Evolutionary conservation across 2,329 filamentous ascomycete genomes (phyloP).

Genomic region (Gaeumannomyces tritici): DNA sequence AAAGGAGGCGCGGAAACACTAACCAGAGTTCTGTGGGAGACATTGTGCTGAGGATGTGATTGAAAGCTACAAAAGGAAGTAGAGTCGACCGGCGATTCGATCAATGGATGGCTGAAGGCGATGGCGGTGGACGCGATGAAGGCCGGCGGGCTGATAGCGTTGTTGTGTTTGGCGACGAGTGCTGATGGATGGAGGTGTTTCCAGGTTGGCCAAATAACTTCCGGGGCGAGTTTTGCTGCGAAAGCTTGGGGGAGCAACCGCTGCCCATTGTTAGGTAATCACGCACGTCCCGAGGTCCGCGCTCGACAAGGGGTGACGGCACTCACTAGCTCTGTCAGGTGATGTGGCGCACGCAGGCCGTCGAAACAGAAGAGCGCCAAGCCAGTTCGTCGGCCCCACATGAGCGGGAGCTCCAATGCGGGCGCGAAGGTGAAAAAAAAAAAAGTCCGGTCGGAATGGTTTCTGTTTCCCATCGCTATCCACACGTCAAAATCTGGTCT

Average conservation of each 20-base stretch:
- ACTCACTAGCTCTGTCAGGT: neutral
- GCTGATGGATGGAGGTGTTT: neutral
- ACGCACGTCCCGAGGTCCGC: conserved; percentile 1
- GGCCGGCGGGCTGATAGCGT: neutral
- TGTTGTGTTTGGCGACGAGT: conserved; percentile 1
- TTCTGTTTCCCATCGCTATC: neutral
- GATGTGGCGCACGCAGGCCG: neutral
- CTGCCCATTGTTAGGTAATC: neutral
- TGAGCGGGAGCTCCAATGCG: neutral
- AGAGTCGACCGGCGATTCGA: neutral
- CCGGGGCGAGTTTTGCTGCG: neutral
- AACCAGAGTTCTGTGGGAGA: conserved; percentile 2
- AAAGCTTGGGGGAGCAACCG: neutral
- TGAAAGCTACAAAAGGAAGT: neutral
- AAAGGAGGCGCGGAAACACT: neutral
- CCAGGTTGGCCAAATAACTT: neutral
- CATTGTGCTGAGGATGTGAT: neutral
- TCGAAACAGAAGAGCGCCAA: too few species aligned
- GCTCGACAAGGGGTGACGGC: conserved; percentile 7
- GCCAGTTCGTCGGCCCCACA: neutral
- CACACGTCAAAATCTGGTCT: neutral
- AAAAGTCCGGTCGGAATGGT: neutral
- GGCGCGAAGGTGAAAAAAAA: conserved; percentile 1
- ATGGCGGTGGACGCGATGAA: neutral
- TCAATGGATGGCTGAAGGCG: neutral